Evolutionary conservation across 768 basidiomycete species (phyloP).

Genomic region (Pseudohyphozyma bogoriensis): DNA sequence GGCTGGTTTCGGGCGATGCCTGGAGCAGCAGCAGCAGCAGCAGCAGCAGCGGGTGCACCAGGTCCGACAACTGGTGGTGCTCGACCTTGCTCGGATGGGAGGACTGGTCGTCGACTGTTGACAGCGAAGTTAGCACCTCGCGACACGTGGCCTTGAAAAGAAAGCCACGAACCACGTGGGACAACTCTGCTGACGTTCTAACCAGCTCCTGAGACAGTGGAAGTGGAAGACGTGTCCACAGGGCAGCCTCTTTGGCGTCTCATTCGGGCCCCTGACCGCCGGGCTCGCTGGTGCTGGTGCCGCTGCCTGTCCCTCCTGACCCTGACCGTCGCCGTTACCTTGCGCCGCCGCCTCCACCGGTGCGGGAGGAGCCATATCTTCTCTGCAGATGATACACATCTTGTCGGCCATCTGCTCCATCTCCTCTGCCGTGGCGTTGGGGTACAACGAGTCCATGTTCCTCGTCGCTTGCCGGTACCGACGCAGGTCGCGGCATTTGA

Average conservation of each 20-base stretch:
- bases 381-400: slow-evolving; percentile 95
- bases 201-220: slow-evolving; percentile 91
- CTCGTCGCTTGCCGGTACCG: slow-evolving; percentile 88
- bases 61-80: slow-evolving; percentile 28
- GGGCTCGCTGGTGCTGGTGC: slow-evolving; percentile 18
- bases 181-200: slow-evolving; percentile 96
- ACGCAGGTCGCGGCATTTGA: slow-evolving; percentile 72
- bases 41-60: neutral
- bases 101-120: slow-evolving; percentile 29
- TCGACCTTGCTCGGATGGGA: slow-evolving; percentile 22
- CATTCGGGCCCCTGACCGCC: slow-evolving; percentile 45
- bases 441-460: slow-evolving; percentile 93
- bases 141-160: no score
- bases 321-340: slow-evolving; percentile 29
- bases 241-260: slow-evolving; percentile 88
- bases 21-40: neutral
- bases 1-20: no score
- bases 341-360: slow-evolving; percentile 12
- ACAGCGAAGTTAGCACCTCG: slow-evolving; percentile 13
- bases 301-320: slow-evolving; percentile 28
- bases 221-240: slow-evolving; percentile 99
- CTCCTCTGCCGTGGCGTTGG: slow-evolving; percentile 80
- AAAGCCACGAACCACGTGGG: slow-evolving; percentile 72
- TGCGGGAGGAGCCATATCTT: slow-evolving; percentile 61
- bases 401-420: slow-evolving; percentile 68